Percentiles rank a stretch among this genome's conserved stretches.
These are phyloP conservation scores for Entomortierella chlamydospora DNA, from an alignment of 192 early-diverging fungal species.

Conservation along the genomic window DNA sequence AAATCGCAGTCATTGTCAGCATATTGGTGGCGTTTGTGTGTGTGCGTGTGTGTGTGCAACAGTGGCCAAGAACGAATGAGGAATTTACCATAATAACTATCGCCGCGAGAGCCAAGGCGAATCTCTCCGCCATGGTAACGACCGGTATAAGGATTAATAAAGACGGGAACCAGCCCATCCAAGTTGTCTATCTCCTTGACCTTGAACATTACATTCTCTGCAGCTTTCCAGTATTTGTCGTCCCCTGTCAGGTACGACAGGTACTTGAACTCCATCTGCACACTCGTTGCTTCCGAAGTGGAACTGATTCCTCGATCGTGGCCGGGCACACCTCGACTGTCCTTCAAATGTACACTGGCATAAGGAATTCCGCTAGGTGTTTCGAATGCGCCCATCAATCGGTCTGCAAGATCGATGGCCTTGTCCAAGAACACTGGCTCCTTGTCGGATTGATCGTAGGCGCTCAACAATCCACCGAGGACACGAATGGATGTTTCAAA, in stretches of 20 bases:
- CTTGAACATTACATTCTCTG: constrained; percentile 70
- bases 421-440: constrained; percentile 68
- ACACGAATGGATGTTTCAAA: constrained; percentile 84
- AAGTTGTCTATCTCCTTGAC: constrained; percentile 58
- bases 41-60: too few relatives aligned
- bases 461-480: constrained; percentile 80
- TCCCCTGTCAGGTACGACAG: constrained; percentile 74
- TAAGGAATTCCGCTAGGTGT: constrained; percentile 68
- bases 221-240: constrained; percentile 73
- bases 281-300: constrained; percentile 73
- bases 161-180: constrained; percentile 82
- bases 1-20: neutral
- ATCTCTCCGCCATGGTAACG: constrained; percentile 60
- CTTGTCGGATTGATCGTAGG: constrained; percentile 71
- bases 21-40: too few relatives aligned
- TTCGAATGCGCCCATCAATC: constrained; percentile 69
- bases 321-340: constrained; percentile 31
- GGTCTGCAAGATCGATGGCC: constrained; percentile 73
- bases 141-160: constrained; percentile 64
- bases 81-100: constrained; percentile 86
- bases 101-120: constrained; percentile 72
- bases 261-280: constrained; percentile 83
- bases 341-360: constrained; percentile 61
- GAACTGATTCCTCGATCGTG: constrained; percentile 50
- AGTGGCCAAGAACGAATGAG: too few relatives aligned